Percentiles rank a stretch among this genome's conserved stretches.
phyloP scores from a whole-genome alignment of 495 filamentous ascomycete genomes.

The Bacidia rubella region DNA sequence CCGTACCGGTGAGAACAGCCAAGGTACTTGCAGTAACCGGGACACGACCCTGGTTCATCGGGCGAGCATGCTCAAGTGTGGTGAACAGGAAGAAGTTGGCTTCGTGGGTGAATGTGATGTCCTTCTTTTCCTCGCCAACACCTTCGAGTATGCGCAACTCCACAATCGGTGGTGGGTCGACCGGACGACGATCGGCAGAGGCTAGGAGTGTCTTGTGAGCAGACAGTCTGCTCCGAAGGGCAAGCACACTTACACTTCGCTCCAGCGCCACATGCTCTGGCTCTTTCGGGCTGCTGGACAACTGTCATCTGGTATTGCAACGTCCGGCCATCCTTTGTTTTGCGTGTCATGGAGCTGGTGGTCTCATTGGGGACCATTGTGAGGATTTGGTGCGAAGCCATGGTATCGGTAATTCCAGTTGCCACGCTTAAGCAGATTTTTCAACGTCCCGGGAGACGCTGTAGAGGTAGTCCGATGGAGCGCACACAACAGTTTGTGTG shows the following conservation, averaged over 20 bases:
- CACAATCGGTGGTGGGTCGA: slow-evolving; percentile 95
- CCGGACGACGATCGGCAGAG: slow-evolving; percentile 87
- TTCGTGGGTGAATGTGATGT: slow-evolving; percentile 86
- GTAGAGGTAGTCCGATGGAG: background rate
- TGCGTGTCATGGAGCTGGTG: slow-evolving; percentile 41
- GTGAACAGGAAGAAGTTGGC: slow-evolving; percentile 97
- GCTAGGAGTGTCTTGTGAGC: slow-evolving; percentile 36
- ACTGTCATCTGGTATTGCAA: slow-evolving; percentile 63
- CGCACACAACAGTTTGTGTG: background rate
- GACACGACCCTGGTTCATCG: slow-evolving; percentile 70
- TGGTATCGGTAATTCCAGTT: background rate
- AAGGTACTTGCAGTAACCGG: slow-evolving; percentile 49
- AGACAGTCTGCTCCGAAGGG: background rate
- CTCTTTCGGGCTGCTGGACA: slow-evolving; percentile 88
- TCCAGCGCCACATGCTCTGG: slow-evolving; percentile 90
- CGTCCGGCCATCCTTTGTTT: slow-evolving; percentile 65
- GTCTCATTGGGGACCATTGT: slow-evolving; percentile 45
- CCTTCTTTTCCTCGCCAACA: slow-evolving; percentile 44
- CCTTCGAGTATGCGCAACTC: slow-evolving; percentile 79
- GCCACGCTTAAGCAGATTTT: background rate
- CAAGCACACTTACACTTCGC: slow-evolving; percentile 2
- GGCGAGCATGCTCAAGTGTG: slow-evolving; percentile 75
- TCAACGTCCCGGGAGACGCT: background rate
- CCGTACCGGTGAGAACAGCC: slow-evolving; percentile 86
- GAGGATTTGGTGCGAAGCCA: background rate